Base-by-base conservation (phyloP, 2,329 filamentous ascomycete species). In the Sporothrix humicola region DNA sequence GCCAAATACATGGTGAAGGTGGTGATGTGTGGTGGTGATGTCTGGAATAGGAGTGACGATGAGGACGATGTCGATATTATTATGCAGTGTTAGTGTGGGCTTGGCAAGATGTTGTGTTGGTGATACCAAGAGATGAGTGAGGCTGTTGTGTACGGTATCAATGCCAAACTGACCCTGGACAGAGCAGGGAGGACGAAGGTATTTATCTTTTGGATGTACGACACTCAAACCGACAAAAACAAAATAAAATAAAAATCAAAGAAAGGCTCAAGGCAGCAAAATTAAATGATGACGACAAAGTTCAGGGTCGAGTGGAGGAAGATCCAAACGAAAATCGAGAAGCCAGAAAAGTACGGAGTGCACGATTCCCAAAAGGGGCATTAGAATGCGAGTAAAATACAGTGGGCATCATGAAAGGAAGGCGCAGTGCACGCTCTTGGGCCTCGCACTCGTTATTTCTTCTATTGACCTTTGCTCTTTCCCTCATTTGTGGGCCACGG, bases 1-100 rank as follows among this genome's bases (percentile, higher is more conserved):
- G 76, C 77, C 2, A 77, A 15, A 54, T 75, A 77, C 78, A 78
- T 81, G 10, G 7, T 65, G 59, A 15, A 10, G 15, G 23, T 20
- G 15, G 20, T 7, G 20, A 9, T 48, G 48, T n/a, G 23, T 20
- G 37, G 20, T 26, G 68, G 10, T 23, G 23, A 44, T 23, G 8
- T 23, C 8, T n/a, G 44, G 10, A 17, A 17, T 42, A 6, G 48
- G 9, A 15, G n/a, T 54, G 31, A 48, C 44, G 50, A 4, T 23
- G 20, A 23, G 15, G 63, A 15, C 50, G 44, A 17, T 17, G 61
- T 23, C 12, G 42, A 15, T 26, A 13, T 7, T 7, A 23, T 5
- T 17, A 7, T 9, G 8, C 15, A 23, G 10, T 20, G 59, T 17
- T 7, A 10, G 31, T 5, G 17, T 20, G 61, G 10, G 46, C 46